Conservation (phyloP, 164 flowering plant species). For the Chloranthus sessilifolius region DNA sequence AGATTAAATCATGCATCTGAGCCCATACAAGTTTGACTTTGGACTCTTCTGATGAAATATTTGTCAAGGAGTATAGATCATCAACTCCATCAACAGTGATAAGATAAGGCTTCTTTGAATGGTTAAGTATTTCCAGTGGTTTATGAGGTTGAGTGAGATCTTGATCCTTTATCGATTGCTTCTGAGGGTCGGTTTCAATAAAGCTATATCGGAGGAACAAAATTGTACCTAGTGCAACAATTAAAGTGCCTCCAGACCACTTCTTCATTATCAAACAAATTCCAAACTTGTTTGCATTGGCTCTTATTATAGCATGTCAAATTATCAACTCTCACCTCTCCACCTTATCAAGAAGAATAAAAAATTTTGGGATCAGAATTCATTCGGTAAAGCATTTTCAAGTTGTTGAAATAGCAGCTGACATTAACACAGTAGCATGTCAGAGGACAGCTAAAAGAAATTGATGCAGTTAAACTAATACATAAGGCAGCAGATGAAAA, state of each 20-base stretch:
- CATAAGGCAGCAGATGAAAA: no score
- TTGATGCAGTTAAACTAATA: no score
- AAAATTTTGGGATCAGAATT: no score
- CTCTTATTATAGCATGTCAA: not conserved
- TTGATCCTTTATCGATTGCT: constrained; percentile 27
- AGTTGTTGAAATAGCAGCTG: no score
- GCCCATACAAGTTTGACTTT: constrained; percentile 52
- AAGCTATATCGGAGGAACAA: constrained; percentile 50
- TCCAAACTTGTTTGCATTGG: not conserved
- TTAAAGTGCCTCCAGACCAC: constrained; percentile 66
- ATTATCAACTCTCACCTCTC: no score
- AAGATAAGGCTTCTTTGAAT: constrained; percentile 30
- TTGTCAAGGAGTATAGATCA: constrained; percentile 33
- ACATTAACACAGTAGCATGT: no score
- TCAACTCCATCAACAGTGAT: constrained; percentile 42
- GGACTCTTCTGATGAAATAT: constrained; percentile 35
- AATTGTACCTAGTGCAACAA: constrained; percentile 42
- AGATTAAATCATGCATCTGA: constrained; percentile 48
- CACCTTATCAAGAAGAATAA: no score
- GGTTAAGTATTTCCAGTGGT: constrained; percentile 7
- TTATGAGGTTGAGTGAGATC: constrained; percentile 10
- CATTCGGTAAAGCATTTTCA: no score
- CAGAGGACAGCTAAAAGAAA: no score
- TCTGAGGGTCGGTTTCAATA: constrained; percentile 27
- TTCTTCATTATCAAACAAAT: constrained; percentile 49